phyloP scores from a whole-genome alignment of 192 early-diverging fungal genomes.

The Coemansia sp. region DNA sequence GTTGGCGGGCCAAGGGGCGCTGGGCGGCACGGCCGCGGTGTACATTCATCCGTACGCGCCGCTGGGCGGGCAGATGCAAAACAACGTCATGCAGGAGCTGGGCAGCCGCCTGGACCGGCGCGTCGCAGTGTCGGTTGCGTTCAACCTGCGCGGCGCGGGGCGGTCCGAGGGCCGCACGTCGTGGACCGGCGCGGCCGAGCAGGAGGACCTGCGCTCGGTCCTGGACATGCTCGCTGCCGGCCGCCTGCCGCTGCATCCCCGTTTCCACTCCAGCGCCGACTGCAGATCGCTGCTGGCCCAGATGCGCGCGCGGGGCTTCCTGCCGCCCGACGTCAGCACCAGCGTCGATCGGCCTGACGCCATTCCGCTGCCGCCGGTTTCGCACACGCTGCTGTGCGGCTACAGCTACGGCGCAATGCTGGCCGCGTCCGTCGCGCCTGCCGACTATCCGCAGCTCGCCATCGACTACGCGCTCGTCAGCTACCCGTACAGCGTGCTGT shows the following conservation, averaged over 20 bases:
- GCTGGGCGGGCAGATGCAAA: slow-evolving; percentile 47
- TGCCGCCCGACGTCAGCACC: slow-evolving; percentile 2
- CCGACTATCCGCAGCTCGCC: slow-evolving; percentile 33
- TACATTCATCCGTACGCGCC: slow-evolving; percentile 49
- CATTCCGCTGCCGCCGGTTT: slow-evolving; percentile 37
- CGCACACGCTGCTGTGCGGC: slow-evolving; percentile 36
- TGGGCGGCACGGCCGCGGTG: slow-evolving; percentile 16
- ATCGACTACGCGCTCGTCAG: slow-evolving; percentile 49
- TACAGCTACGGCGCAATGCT: slow-evolving; percentile 54
- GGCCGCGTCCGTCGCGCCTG: slow-evolving; percentile 22
- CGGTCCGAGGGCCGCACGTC: slow-evolving; percentile 50
- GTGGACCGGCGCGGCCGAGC: slow-evolving; percentile 48
- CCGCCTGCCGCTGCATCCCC: slow-evolving; percentile 33
- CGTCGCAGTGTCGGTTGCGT: slow-evolving; percentile 25
- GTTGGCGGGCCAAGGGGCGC: slow-evolving; percentile 4
- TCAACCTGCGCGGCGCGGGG: slow-evolving; percentile 53
- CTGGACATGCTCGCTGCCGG: slow-evolving; percentile 29
- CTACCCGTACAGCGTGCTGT: slow-evolving; percentile 50
- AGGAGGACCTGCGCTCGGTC: slow-evolving; percentile 45
- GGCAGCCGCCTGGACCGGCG: slow-evolving; percentile 12
- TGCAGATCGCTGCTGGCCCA: slow-evolving; percentile 21
- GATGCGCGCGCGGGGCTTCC: slow-evolving; percentile 42
- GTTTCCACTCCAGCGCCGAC: slow-evolving; percentile 21
- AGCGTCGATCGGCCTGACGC: slow-evolving; percentile 10
- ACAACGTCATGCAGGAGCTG: slow-evolving; percentile 50